Evolutionary conservation across 176 grass and related monocot genomes (phyloP).

Genomic region (Musa troglodytarum): DNA sequence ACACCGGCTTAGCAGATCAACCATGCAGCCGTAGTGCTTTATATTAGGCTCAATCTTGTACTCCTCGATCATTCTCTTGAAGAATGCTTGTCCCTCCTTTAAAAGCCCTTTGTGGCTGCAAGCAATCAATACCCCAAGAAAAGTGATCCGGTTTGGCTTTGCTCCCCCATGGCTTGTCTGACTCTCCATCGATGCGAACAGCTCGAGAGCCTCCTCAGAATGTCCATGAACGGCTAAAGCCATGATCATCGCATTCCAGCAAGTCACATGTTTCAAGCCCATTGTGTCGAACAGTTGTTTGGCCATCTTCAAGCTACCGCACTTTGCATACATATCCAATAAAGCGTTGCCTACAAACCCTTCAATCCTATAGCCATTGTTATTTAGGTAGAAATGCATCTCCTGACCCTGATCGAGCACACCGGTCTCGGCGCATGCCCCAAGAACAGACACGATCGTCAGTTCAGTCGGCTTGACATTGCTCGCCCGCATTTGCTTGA

Average conservation of each 20-base stretch:
- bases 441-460: conserved; percentile 46
- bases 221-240: conserved; percentile 52
- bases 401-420: conserved; percentile 32
- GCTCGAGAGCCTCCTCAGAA: conserved; percentile 34
- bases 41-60: conserved; percentile 46
- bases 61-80: conserved; percentile 37
- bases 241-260: conserved; percentile 63
- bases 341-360: conserved; percentile 54
- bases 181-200: conserved; percentile 43
- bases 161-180: conserved; percentile 14
- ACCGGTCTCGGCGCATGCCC: conserved; percentile 36
- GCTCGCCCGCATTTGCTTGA: conserved; percentile 40
- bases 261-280: conserved; percentile 39
- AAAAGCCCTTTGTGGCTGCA: conserved; percentile 60
- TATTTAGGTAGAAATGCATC: conserved; percentile 43
- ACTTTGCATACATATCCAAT: conserved; percentile 79
- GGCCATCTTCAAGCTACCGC: conserved; percentile 39
- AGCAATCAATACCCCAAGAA: conserved; percentile 51
- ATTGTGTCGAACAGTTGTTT: conserved; percentile 39
- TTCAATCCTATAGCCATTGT: conserved; percentile 40
- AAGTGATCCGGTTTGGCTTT: conserved; percentile 40
- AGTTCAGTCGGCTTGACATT: conserved; percentile 42
- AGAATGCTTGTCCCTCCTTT: conserved; percentile 40
- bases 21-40: conserved; percentile 75
- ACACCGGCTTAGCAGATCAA: conserved; percentile 53